Evolutionary conservation across 495 filamentous ascomycete genomes (phyloP), one percentile per base, ranked within the genome.

Genomic region (Neurospora tetrasperma): DNA sequence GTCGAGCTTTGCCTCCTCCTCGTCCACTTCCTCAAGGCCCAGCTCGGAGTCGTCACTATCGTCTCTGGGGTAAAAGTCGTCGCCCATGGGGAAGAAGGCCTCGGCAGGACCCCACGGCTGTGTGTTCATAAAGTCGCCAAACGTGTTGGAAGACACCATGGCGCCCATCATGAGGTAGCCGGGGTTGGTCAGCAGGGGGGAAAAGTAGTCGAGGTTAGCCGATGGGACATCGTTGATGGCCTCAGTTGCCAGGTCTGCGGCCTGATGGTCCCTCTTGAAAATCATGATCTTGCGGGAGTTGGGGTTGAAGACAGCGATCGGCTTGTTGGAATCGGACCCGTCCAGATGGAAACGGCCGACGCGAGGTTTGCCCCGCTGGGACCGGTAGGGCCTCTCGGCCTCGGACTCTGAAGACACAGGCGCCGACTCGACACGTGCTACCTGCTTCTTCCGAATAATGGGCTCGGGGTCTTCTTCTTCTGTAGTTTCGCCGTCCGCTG

Each of bases 401-500:
- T 85, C 85, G 59, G 83, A 85, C 42, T 84, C 84, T 5, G 84
- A 86, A 44, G 78, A 81, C 20, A 80, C 77, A 71, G 81, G 83
- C 38, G 75, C 74, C 31, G 74, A 40, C 71, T 79, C 76, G 70
- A 81, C 77, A 76, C 86, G 80, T 46, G 82, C 81, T 74, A 84
- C 78, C 76, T 83, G 80, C 76, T 87, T 90, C 73, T 87, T 86
- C 44, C 89, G 89, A 84, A 79, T 84, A 80, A 76, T 75, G 23
- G 82, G 83, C 72, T 85, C 88, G 69, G 89, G 89, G 7, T 90
- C 83, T 71, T 94, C 92, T 83, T 95, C 93, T 76, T 95, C 93
- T 75, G 92, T 95, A 44, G 93, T 94, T 75, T 94, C 92, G 71
- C 92, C 92, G 82, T 94, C 93, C 79, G 91, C 92, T 94, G 82